Evolutionary conservation across 257 asterid species (phyloP), one percentile per base, ranked within the genome.

Genomic region (Penstemon newberryi): DNA sequence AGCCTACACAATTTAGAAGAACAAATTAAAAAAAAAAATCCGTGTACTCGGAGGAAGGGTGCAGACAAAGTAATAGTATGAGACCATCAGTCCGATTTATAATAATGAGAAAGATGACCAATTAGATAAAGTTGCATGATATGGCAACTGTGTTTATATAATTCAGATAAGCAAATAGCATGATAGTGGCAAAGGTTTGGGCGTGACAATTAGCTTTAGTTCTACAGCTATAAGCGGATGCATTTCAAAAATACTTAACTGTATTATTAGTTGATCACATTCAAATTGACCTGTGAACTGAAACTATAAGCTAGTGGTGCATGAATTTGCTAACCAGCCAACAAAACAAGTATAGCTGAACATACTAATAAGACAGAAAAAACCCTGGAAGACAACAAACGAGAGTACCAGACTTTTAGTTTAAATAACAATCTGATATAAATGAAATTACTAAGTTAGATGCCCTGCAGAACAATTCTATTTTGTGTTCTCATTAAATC

Each of bases 1-100:
- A 86, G 70, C 86, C 90, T 87, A 78, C 41, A 72, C 53, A 64
- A 40, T 25, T 25, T 49, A 7, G 57, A 71, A 8, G 49, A 8
- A 78, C 15, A 12, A 60, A 15, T 77, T 49, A 69, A 65, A 66
- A 38, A 6, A 53, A 59, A 68, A 10, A 41, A 49, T 38, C 57
- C 52, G 37, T 8, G 66, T 41, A 8, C 46, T 40, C n/a, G 11
- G 64, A 54, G n/a, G 41, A 25, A 36, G 18, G 18, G 65, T 3
- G 12, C 8, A 9, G 3, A 2, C 1, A 36, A 19, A 6, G 8
- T 11, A 50, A 45, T 25, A 42, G 47, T 49, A 42, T 19, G 6
- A 60, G 3, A 65, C 44, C 33, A 0, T 54, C 45, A 33, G 13
- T 45, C 12, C 44, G 61, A 37, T 44, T 55, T n/a, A 69, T 55